phyloP scores from a whole-genome alignment of 108 stramenopile species.

The Seminavis robusta region DNA sequence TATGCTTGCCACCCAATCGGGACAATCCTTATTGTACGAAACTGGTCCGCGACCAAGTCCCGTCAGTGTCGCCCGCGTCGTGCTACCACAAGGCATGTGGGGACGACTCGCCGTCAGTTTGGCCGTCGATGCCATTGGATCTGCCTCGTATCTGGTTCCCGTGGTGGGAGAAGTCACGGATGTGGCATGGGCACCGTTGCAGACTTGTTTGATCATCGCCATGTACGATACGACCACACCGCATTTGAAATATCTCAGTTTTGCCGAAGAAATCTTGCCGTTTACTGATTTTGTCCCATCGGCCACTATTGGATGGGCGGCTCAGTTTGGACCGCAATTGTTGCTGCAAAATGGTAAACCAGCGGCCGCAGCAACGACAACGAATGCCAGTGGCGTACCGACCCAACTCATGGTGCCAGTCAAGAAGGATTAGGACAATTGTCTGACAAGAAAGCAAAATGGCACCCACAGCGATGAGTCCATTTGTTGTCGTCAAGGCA shows the following conservation, averaged over 20 bases:
- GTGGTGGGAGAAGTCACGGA: conserved; percentile 84
- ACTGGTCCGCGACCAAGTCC: conserved; percentile 81
- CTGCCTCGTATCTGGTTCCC: conserved; percentile 78
- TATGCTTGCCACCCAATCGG: conserved; percentile 45
- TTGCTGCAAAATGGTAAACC: too few relatives aligned
- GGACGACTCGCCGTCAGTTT: conserved; percentile 61
- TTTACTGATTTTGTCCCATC: conserved; percentile 92
- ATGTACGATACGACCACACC: conserved; percentile 79
- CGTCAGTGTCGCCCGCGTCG: conserved; percentile 39
- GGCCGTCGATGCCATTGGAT: conserved; percentile 78
- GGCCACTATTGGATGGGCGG: conserved; percentile 86
- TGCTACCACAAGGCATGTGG: conserved; percentile 64
- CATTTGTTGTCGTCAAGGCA: too few relatives aligned
- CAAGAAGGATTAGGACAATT: too few relatives aligned
- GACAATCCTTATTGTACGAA: conserved; percentile 70
- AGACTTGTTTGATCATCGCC: conserved; percentile 77
- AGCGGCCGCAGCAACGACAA: too few relatives aligned
- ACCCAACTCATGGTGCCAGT: too few relatives aligned
- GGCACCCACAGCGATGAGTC: too few relatives aligned
- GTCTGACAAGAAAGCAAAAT: too few relatives aligned
- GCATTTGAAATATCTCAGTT: conserved; percentile 71
- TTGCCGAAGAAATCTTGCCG: conserved; percentile 86
- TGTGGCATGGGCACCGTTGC: conserved; percentile 87
- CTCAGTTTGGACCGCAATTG: conserved; percentile 74
- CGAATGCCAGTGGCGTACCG: too few relatives aligned